phyloP scores from a whole-genome alignment of 805 yeast genomes.

The Teunomyces aglyptinius region DNA sequence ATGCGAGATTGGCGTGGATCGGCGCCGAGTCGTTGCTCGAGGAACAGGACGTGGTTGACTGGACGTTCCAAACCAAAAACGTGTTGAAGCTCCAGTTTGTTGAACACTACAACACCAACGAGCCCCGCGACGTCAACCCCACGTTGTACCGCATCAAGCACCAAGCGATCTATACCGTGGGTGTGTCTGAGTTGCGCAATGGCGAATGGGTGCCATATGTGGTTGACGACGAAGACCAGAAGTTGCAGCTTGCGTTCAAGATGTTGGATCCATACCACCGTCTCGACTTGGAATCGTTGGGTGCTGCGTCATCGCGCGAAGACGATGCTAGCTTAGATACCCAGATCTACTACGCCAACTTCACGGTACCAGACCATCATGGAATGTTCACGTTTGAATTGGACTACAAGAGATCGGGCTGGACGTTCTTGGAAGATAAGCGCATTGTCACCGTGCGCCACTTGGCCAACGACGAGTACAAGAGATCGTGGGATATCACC shows the following conservation, averaged over 20 bases:
- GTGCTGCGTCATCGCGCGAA: slow-evolving; percentile 31
- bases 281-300: slow-evolving; percentile 52
- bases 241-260: slow-evolving; percentile 77
- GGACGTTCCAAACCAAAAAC: slow-evolving; percentile 74
- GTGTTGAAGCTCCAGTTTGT: slow-evolving; percentile 57
- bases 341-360: slow-evolving; percentile 48
- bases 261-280: slow-evolving; percentile 97
- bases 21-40: slow-evolving; percentile 63
- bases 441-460: slow-evolving; percentile 84
- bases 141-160: slow-evolving; percentile 73
- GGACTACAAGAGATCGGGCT: slow-evolving; percentile 77
- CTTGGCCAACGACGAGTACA: slow-evolving; percentile 91
- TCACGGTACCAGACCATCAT: slow-evolving; percentile 89
- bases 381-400: slow-evolving; percentile 89
- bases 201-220: slow-evolving; percentile 70
- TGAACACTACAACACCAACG: slow-evolving; percentile 52
- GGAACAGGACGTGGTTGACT: slow-evolving; percentile 34
- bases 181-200: slow-evolving; percentile 43
- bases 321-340: slow-evolving; percentile 45
- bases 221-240: slow-evolving; percentile 39
- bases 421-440: slow-evolving; percentile 61
- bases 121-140: slow-evolving; percentile 38
- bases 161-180: slow-evolving; percentile 54
- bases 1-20: slow-evolving; percentile 77
- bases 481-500: slow-evolving; percentile 88